phyloP scores from a whole-genome alignment of 768 basidiomycete genomes.

The Tylopilus sp. region DNA sequence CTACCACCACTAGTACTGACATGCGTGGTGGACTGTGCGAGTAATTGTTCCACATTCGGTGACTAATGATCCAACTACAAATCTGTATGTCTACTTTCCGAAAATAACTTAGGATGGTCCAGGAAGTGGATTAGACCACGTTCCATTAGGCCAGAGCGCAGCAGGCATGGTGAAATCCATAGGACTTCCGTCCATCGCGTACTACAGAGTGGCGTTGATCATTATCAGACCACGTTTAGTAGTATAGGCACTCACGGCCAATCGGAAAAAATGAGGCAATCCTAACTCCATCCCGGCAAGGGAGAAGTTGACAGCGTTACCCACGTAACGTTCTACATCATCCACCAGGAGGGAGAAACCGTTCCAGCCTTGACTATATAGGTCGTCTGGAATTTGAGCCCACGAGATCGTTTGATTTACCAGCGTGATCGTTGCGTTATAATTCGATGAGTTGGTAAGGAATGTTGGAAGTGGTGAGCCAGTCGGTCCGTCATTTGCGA shows the following conservation, averaged over 20 bases:
- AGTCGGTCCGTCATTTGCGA: slow-evolving; percentile 66
- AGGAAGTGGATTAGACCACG: slow-evolving; percentile 69
- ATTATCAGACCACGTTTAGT: not conserved
- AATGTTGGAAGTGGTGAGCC: slow-evolving; percentile 71
- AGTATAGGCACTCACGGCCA: slow-evolving; percentile 53
- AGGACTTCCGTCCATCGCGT: slow-evolving; percentile 39
- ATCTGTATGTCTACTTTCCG: too few species aligned
- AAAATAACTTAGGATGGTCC: slow-evolving; percentile 50
- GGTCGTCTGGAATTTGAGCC: slow-evolving; percentile 41
- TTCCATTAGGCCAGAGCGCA: slow-evolving; percentile 73
- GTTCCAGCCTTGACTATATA: slow-evolving; percentile 50
- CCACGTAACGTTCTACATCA: slow-evolving; percentile 79
- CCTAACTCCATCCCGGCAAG: slow-evolving; percentile 56
- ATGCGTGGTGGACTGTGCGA: not conserved
- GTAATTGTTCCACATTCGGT: not conserved
- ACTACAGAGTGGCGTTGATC: slow-evolving; percentile 35
- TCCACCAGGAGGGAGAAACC: slow-evolving; percentile 81
- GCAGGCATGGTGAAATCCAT: slow-evolving; percentile 85
- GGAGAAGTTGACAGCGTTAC: slow-evolving; percentile 66
- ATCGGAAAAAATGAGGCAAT: slow-evolving; percentile 74
- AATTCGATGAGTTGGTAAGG: slow-evolving; percentile 71
- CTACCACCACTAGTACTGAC: not conserved
- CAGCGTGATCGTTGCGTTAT: slow-evolving; percentile 52
- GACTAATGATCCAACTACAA: not conserved
- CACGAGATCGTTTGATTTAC: slow-evolving; percentile 55